phyloP scores from a whole-genome alignment of 2,329 filamentous ascomycete genomes.

The Cordyceps tenuipes region DNA sequence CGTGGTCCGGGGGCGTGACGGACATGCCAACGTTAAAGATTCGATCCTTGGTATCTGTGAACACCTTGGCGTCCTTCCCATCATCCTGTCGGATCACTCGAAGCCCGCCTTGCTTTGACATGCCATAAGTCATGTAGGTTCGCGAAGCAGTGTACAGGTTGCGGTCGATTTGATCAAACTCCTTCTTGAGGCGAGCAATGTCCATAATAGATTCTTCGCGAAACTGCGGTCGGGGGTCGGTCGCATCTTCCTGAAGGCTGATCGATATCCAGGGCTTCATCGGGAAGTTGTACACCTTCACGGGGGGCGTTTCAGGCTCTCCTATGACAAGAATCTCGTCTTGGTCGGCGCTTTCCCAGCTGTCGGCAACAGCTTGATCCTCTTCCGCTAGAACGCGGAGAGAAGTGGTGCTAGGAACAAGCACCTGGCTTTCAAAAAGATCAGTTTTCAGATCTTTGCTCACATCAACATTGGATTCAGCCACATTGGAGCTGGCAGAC shows the following conservation, averaged over 20 bases:
- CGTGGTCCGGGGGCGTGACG: conserved; percentile 50
- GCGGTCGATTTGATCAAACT: conserved; percentile 94
- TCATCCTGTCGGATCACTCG: conserved; percentile 92
- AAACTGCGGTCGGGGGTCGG: conserved; percentile 54
- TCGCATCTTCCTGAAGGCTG: conserved; percentile 53
- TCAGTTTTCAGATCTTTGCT: conserved; percentile 34
- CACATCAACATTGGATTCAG: conserved; percentile 41
- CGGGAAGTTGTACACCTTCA: conserved; percentile 89
- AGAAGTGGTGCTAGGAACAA: conserved; percentile 33
- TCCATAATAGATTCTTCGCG: conserved; percentile 78
- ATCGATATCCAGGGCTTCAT: conserved; percentile 96
- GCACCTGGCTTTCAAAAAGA: conserved; percentile 34
- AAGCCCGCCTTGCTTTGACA: conserved; percentile 87
- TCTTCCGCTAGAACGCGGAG: conserved; percentile 45
- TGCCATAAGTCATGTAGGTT: conserved; percentile 87
- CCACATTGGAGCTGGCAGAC: conserved; percentile 32
- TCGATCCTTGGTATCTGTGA: conserved; percentile 83
- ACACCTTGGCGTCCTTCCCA: conserved; percentile 83
- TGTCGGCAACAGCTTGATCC: conserved; percentile 60
- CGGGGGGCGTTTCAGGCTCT: conserved; percentile 54
- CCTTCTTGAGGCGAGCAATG: conserved; percentile 90
- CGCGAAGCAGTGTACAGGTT: conserved; percentile 84
- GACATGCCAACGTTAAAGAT: conserved; percentile 91
- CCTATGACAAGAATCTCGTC: conserved; percentile 58
- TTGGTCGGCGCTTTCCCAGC: conserved; percentile 82